Base-by-base conservation (phyloP, 2,329 filamentous ascomycete genomes). In the Emergomyces africanus region DNA sequence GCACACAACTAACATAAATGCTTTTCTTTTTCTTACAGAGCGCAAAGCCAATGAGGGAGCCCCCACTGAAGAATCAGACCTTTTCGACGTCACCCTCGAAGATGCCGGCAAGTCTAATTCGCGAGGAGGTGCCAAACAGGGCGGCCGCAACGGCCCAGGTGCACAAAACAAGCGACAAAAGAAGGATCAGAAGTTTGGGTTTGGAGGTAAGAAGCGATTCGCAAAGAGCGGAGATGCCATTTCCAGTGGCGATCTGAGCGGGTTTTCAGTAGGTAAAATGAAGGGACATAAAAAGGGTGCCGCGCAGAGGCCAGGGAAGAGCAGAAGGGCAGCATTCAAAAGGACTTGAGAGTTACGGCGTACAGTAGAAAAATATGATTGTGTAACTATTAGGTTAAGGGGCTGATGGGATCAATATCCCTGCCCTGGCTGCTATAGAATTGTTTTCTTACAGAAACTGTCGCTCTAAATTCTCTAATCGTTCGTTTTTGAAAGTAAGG, bases 171-270 rank as follows among this genome's bases (percentile, higher is more conserved):
- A 97, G 79, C 86, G 94, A 61, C 83, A 88, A 72, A 96, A 95
- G 84, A 96, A 95, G 79, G 86, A 99, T 71, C 82, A 88, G 65
- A 96, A 96, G 78, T 97, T 86, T 72, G 94, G 94, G 28, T 96
- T 92, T 69, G 94, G 94, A 61, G 94, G 94, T 67, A 96, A 96
- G 84, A 99, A 99, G 81, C 81, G 87, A 59, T 85, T 90, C 71
- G 76, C 81, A 59, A 99, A 99, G 83, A 96, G 90, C 62, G 90
- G 90, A 66, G 91, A 96, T 74, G 90, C 91, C 54, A 71, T 81
- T 62, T 95, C 89, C 64, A 90, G 85, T 53, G 86, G 83, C 62
- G 94, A 99, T 72, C 76, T 95, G 66, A 83, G 83, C 62, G 84
- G 83, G 1, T 97, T 95, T 77, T 90, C 86, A 58, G 81, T 80